Conservation (phyloP, 805 yeast species). For the Wickerhamomyces strasburgensis region DNA sequence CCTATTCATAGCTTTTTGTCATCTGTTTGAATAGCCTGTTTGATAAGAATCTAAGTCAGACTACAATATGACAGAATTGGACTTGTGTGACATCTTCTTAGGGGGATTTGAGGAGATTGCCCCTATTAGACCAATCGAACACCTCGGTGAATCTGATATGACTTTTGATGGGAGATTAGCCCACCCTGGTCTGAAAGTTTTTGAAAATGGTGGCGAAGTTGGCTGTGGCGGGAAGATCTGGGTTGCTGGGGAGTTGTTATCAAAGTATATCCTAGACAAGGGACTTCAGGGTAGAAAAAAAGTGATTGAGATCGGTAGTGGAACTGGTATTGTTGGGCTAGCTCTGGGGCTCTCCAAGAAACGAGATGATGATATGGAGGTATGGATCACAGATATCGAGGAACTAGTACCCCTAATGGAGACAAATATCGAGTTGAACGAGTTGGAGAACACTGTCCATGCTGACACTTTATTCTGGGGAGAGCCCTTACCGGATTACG, state of each 20-base stretch:
- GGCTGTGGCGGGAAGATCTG: constrained; percentile 65
- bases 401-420: constrained; percentile 43
- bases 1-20: not conserved
- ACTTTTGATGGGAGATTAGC: constrained; percentile 35
- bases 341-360: constrained; percentile 26
- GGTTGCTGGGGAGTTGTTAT: constrained; percentile 54
- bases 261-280: constrained; percentile 36
- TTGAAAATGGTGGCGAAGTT: constrained; percentile 52
- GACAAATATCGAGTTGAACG: constrained; percentile 39
- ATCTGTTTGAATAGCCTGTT: not conserved
- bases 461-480: constrained; percentile 46
- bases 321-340: constrained; percentile 53
- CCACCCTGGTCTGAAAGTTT: constrained; percentile 33
- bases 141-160: constrained; percentile 34
- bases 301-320: constrained; percentile 51
- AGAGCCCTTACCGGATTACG: constrained; percentile 32
- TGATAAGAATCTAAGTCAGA: not conserved
- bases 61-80: not conserved
- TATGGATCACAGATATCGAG: constrained; percentile 46
- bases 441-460: constrained; percentile 29
- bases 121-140: constrained; percentile 30
- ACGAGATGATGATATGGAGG: constrained; percentile 26
- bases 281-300: constrained; percentile 20
- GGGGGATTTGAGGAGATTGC: constrained; percentile 27
- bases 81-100: constrained; percentile 6